Base-by-base conservation (phyloP, 1,139 yeast genomes). In the Diutina neorugosa region DNA sequence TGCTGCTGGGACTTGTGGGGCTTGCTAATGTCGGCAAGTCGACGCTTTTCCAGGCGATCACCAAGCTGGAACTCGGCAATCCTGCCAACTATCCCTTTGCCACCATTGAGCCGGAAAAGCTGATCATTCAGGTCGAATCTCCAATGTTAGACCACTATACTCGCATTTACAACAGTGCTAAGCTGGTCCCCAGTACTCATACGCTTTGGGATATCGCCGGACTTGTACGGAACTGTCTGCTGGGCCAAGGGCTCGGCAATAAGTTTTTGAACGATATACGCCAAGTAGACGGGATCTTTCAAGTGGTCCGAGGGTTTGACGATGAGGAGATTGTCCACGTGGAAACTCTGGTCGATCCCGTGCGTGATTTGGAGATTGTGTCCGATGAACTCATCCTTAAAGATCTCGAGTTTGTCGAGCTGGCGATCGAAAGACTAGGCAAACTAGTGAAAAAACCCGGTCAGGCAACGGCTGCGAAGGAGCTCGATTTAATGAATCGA, bases 21-120 rank as follows among this genome's bases (percentile, higher is more conserved):
- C 68, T 85, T 37, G 91, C 93, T 40, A 85, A 85, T 60, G 89
- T 85, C 47, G 93, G 91, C 20, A 85, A 85, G 61, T 81, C 87
- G 23, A 78, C 84, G 1, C 77, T 80, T 58, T 80, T 80, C 64
- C 84, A 80, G 62, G 81, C 82, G 27, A 81, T 91, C 57, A 90
- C 98, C 40, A 78, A 80, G 56, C 78, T 86, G 8, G 74, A 71
- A 16, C 65, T 84, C 53, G 90, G 93, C 0, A 84, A 82, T 56
- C 90, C 91, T 1, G 91, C 89, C 27, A 85, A 85, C 63, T 85
- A 84, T 61, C 91, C 93, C 3, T 85, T 82, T 67, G 93, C 91
- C 14, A 85, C 93, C 1, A 84, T 85, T 42, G 84, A 83, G 47
- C 88, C 91, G 0, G 86, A 81, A 59, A 84, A 83, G 61, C 81